phyloP scores from a whole-genome alignment of 768 basidiomycete species.

The Tremella fuciformis region DNA sequence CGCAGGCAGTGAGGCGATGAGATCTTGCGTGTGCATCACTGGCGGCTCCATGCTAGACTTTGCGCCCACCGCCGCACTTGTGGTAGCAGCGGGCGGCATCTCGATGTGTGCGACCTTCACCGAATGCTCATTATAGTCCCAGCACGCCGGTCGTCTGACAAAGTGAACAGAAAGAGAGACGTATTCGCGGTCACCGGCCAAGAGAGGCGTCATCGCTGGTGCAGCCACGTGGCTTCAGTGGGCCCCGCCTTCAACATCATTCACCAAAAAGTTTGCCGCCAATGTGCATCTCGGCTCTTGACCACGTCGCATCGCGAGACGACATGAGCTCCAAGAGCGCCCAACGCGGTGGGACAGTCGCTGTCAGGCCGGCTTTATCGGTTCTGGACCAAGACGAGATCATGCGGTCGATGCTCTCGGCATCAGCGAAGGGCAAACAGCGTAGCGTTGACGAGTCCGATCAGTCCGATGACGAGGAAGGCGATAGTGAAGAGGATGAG shows the following conservation, averaged over 20 bases:
- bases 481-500: slow-evolving; percentile 13
- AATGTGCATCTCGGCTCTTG: too few relatives aligned
- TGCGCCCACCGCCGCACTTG: slow-evolving; percentile 4
- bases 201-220: too few relatives aligned
- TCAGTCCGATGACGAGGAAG: slow-evolving; percentile 19
- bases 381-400: slow-evolving; percentile 37
- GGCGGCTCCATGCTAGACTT: slow-evolving; percentile 9
- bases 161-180: too few relatives aligned
- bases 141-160: too few relatives aligned
- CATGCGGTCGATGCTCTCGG: slow-evolving; percentile 42
- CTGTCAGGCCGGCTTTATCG: too few relatives aligned
- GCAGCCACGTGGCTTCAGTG: too few relatives aligned
- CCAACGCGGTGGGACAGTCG: too few relatives aligned
- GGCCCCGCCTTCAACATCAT: too few relatives aligned
- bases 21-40: slow-evolving; percentile 24
- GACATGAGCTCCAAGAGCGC: too few relatives aligned
- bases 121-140: background rate
- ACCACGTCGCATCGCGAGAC: too few relatives aligned
- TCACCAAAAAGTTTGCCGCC: too few relatives aligned
- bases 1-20: slow-evolving; percentile 43
- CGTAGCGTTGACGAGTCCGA: slow-evolving; percentile 19
- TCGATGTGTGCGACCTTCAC: background rate
- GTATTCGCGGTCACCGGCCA: too few relatives aligned
- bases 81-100: slow-evolving; percentile 13
- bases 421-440: slow-evolving; percentile 28